Percentiles rank a stretch among this genome's conserved stretches.
phyloP scores from a whole-genome alignment of 164 flowering plant species.

The Vitis riparia region DNA sequence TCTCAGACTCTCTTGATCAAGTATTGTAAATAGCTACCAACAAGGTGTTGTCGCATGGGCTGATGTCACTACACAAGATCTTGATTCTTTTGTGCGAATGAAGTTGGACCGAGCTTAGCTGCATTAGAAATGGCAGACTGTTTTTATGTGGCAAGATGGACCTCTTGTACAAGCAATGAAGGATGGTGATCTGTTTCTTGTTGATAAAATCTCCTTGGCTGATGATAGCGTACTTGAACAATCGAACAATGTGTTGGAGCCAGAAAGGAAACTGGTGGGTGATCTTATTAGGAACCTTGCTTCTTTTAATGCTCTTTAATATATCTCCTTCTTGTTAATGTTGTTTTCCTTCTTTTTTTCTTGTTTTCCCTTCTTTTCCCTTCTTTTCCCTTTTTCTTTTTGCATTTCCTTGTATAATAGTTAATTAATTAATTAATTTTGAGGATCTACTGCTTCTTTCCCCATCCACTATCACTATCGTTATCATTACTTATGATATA shows the following conservation, averaged over 20 bases:
- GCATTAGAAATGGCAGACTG: constrained; percentile 70
- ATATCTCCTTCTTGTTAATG: too few species aligned
- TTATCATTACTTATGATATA: too few species aligned
- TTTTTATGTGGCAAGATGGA: constrained; percentile 95
- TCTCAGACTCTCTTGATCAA: constrained; percentile 40
- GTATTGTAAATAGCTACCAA: constrained; percentile 34
- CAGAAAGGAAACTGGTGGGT: constrained; percentile 83
- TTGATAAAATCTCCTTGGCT: constrained; percentile 94
- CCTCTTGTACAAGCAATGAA: constrained; percentile 95
- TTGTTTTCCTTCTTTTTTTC: too few species aligned
- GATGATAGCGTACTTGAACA: constrained; percentile 99
- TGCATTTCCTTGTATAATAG: too few species aligned
- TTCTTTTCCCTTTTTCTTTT: too few species aligned
- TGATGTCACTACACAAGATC: constrained; percentile 41
- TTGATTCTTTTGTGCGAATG: constrained; percentile 42
- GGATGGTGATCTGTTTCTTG: constrained; percentile 76
- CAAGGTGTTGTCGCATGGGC: constrained; percentile 29
- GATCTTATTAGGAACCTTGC: not conserved
- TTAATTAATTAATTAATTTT: too few species aligned
- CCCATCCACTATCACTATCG: too few species aligned
- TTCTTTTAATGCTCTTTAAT: too few species aligned
- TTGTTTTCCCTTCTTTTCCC: too few species aligned
- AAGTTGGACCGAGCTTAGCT: constrained; percentile 38
- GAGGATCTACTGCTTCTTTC: too few species aligned
- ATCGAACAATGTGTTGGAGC: constrained; percentile 91